Evolutionary conservation across 306 rosid species (phyloP), one percentile per base, ranked within the genome.

Genomic region (Fragaria vesca): DNA sequence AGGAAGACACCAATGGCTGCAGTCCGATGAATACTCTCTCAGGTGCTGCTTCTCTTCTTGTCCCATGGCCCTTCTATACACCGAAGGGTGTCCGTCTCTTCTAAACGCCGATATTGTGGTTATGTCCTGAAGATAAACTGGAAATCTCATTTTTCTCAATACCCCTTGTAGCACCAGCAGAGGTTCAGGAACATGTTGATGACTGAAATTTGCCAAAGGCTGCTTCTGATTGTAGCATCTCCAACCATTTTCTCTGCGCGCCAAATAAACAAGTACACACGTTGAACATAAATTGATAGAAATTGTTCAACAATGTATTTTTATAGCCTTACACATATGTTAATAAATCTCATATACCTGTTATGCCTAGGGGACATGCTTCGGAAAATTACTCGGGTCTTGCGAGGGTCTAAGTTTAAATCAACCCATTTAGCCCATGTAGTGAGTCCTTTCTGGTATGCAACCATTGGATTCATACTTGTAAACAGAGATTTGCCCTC

Each of bases 1-100:
- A 69, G 98, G 98, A 50, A 95, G 97, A 81, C 98, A 95, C 97
- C 98, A 95, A 50, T 95, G 98, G 91, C 97, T 95, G 86, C 98
- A 95, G 86, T 95, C 98, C 72, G 98, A 91, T 63, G 97, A 87
- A 79, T 86, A 76, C 57, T 81, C 86, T 66, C 78, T 81, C 57
- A 63, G 83, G 82, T 88, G 92, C 80, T 88, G 89, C 81, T 70
- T 88, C 86, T 84, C 83, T 86, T 85, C 89, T 81, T 84, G 89
- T 47, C 83, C 86, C 85, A 89, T 45, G 52, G 79, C 88, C 74
- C 81, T 85, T 76, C 86, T 83, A 80, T 91, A 95, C 45, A 95
- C 91, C 15, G 97, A 95, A 72, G 98, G 98, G 74, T 95, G 98
- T 6, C 93, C 98, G 40, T 95, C 98, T 83, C 88, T 87, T 83